Evolutionary conservation across 345 rosid genomes (phyloP).

Genomic region (Murraya paniculata): DNA sequence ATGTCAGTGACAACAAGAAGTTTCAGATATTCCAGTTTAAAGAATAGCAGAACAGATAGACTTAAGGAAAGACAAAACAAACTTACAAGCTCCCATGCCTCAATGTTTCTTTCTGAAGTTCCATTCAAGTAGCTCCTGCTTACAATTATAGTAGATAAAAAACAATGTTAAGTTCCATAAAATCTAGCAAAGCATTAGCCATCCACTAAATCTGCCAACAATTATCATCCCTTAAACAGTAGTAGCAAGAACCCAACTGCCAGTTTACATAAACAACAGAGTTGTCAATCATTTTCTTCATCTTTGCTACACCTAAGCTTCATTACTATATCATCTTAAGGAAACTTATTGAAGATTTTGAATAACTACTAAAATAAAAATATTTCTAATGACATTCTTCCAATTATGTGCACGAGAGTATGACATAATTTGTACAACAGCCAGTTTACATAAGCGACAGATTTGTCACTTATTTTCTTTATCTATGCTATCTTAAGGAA

Average conservation of each 20-base stretch:
- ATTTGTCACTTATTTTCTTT: neutral
- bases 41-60: neutral
- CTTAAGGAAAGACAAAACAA: neutral
- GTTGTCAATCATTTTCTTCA: neutral
- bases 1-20: neutral
- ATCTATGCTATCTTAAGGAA: neutral
- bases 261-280: neutral
- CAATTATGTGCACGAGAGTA: neutral
- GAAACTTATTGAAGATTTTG: neutral
- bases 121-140: conserved; percentile 52
- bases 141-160: neutral
- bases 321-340: neutral
- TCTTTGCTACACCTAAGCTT: neutral
- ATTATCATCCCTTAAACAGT: neutral
- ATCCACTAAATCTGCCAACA: neutral
- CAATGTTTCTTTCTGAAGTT: conserved; percentile 43
- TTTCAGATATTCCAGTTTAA: neutral
- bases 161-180: neutral
- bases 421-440: neutral
- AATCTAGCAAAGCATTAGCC: neutral
- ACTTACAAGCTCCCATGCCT: conserved; percentile 84
- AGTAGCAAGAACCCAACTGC: neutral
- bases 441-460: no score
- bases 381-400: neutral
- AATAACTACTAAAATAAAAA: neutral